Base-by-base conservation (phyloP, 371 early-diverging fungal species). In the Rhizopus arrhizus region DNA sequence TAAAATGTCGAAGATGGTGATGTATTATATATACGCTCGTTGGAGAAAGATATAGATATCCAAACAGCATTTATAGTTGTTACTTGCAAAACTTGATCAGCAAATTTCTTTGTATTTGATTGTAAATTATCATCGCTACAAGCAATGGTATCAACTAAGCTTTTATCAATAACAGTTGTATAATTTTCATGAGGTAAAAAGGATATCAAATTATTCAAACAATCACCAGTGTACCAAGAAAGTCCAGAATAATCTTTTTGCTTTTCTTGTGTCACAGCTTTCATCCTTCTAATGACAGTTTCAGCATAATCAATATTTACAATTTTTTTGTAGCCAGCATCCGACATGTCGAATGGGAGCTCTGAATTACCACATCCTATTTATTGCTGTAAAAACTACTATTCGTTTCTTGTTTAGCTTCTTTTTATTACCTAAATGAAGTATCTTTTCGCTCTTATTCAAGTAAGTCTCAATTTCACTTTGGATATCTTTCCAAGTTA, bases 281-380 rank as follows among this genome's bases (percentile, higher is more conserved):
- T 61, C 82, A 81, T 81, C n/a, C 62, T 51, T 12, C 57, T 48
- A 29, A 80, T 70, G 5, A 81, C 82, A 51, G 74, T 76, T 32
- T 61, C 66, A 35, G 77, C 73, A 61, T 75, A 81, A 58, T 81
- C 82, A 2, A 81, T 64, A 65, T 77, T 81, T 38, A 68, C 46
- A 33, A 81, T 53, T 6, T 54, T 48, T 9, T 43, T 33, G 43
- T 71, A 71, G 4, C 82, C 82, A 40, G 35, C 31, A 29, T 76
- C 70, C 5, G 64, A 64, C 56, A 84, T 48, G 22, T 83, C 79
- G 51, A 77, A 66, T 1, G 74, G 66, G n/a, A 87, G 66, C 3
- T 54, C 61, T 9, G 80, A 79, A 64, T 85, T 87, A 0, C 87
- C 87, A 61, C 82, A 82, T 1, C 87, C 87, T 71, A 40, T 9